These are phyloP conservation scores for Phytophthora pseudosyringae DNA, from an alignment of 352 stramenopile genomes.

Conservation along the genomic window DNA sequence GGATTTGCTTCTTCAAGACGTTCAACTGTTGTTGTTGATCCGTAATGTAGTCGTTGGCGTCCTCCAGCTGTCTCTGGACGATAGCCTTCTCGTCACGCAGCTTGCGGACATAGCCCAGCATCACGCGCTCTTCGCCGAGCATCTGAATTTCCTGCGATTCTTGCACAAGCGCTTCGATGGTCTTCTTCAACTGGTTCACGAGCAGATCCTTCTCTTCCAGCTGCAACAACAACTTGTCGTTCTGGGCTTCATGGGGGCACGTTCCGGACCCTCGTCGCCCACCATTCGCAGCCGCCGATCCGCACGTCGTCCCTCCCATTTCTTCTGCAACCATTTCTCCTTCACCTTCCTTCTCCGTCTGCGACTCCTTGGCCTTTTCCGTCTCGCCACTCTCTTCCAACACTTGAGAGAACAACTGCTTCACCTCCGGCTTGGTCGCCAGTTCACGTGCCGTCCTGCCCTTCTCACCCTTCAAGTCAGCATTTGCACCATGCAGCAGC, in stretches of 20 bases:
- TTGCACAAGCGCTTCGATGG: conserved; percentile 77
- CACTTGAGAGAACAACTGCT: conserved; percentile 37
- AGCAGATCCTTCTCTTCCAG: conserved; percentile 88
- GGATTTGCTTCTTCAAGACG: conserved; percentile 78
- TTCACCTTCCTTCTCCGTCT: not conserved
- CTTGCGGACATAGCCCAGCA: conserved; percentile 88
- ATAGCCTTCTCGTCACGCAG: conserved; percentile 79
- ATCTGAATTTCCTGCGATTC: conserved; percentile 81
- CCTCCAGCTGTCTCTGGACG: conserved; percentile 70
- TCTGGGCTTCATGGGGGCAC: conserved; percentile 38
- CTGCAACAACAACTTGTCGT: conserved; percentile 53
- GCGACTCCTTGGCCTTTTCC: not conserved
- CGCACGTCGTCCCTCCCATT: conserved; percentile 8
- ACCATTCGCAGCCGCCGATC: not conserved
- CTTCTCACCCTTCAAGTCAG: conserved; percentile 47
- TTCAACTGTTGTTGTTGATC: conserved; percentile 80
- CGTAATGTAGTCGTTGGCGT: conserved; percentile 80
- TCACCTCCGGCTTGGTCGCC: conserved; percentile 55
- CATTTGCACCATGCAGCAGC: conserved; percentile 51
- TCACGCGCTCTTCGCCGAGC: conserved; percentile 78
- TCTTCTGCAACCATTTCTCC: not conserved
- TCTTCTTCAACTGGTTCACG: conserved; percentile 79
- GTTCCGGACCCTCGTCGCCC: conserved; percentile 14
- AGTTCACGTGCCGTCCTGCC: conserved; percentile 67
- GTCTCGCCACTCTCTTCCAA: conserved; percentile 1